Base-by-base conservation (phyloP, 2,329 filamentous ascomycete genomes). In the Bipolaris victoriae region DNA sequence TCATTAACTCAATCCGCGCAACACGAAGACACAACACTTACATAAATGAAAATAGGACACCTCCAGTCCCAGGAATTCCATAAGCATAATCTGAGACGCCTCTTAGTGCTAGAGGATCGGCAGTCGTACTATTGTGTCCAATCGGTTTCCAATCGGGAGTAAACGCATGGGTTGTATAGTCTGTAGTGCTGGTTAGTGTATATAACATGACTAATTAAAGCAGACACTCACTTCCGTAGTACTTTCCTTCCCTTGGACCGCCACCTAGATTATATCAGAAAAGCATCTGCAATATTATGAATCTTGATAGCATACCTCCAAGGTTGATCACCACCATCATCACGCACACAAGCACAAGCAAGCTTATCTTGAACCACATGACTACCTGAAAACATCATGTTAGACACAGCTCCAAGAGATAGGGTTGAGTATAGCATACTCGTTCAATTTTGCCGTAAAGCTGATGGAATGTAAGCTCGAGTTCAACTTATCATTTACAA, bases 391-490 rank as follows among this genome's bases (percentile, higher is more conserved):
- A 3, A 55, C 13, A 62, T 20, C 5, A 37, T 3, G 7, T 50
- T 5, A 58, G 31, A n/a, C 7, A 5, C 43, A 35, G 5, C 13
- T 15, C 20, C 6, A n/a, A n/a, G 15, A 2, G 5, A 10, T 3
- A 18, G 3, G 1, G 10, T 20, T 35, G 24, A 10, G 5, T 4
- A n/a, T 3, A 18, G 41, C 56, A 18, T 51, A 67, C 63, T 37
- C 71, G 59, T 55, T 74, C 72, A 11, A 75, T 60, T 31, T 63
- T 68, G 2, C 71, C 72, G 46, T 74, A 74, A 3, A 74, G 53
- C 67, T 72, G 31, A 5, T 15, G 24, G 1, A 6, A 44, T 31
- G 15, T 65, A 9, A 65, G 51, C 20, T 22, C 20, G n/a, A 18
- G 35, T 15, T 0, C 13, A 15, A 7, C 13, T 9, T 1, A 18